These are phyloP conservation scores for Cephalotrichum gorgonifer DNA, from an alignment of 2,329 filamentous ascomycete genomes.

Conservation along the genomic window DNA sequence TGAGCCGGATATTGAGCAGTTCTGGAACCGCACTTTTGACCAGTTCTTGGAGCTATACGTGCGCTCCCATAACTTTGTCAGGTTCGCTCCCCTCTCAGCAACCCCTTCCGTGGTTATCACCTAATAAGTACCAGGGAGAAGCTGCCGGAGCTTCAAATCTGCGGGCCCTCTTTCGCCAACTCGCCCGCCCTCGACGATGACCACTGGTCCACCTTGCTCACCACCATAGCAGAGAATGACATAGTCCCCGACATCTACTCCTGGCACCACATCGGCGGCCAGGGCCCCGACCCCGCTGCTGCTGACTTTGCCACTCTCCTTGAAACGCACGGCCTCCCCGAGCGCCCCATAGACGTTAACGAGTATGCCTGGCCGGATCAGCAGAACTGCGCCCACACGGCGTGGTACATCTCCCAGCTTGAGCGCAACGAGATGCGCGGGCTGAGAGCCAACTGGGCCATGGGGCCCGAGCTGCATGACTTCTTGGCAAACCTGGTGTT, in stretches of 20 bases:
- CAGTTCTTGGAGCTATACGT: slow-evolving; percentile 12
- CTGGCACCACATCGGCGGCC: slow-evolving; percentile 9
- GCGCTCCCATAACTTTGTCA: slow-evolving; percentile 9
- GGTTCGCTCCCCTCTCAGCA: slow-evolving; percentile 2
- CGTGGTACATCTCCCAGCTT: slow-evolving; percentile 34
- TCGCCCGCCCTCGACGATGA: not conserved
- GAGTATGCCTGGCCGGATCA: slow-evolving; percentile 32
- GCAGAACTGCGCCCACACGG: slow-evolving; percentile 27
- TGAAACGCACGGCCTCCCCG: slow-evolving; percentile 17
- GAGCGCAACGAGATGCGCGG: slow-evolving; percentile 31
- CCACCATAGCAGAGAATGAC: slow-evolving; percentile 5
- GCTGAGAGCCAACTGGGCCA: slow-evolving; percentile 34
- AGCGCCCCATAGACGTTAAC: slow-evolving; percentile 31
- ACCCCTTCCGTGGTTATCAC: not conserved
- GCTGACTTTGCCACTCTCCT: slow-evolving; percentile 15
- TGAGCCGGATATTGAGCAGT: slow-evolving; percentile 29
- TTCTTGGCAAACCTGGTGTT: slow-evolving; percentile 25
- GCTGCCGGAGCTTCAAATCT: slow-evolving; percentile 7
- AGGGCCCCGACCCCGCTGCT: slow-evolving; percentile 3
- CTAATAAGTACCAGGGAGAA: slow-evolving; percentile 6
- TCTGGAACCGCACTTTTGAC: slow-evolving; percentile 10
- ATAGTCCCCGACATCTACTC: slow-evolving; percentile 9
- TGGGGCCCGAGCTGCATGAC: slow-evolving; percentile 28
- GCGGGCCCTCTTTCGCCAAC: slow-evolving; percentile 4
- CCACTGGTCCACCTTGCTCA: slow-evolving; percentile 5